Evolutionary conservation across 1,284 basidiomycete genomes (phyloP), one percentile per base, ranked within the genome.

Genomic region (Ceratobasidium sp.): DNA sequence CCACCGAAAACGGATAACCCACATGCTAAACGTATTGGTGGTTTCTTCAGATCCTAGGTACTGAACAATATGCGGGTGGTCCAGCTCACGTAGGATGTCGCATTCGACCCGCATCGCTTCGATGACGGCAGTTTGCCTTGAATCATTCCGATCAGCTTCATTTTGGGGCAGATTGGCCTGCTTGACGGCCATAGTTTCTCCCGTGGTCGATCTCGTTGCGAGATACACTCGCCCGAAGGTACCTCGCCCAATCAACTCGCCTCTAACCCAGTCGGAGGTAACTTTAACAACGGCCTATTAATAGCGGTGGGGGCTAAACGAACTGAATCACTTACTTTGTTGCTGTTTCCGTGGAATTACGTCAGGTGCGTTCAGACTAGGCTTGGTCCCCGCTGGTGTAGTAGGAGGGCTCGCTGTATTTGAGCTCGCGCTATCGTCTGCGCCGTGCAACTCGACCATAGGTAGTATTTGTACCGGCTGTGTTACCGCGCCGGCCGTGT

Each of bases 131-230:
- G 89, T 85, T 80, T 98, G 96, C 16, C 95, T 88, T 27, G 88
- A 86, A 80, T 98, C 96, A 79, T 90, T 91, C 81, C 92, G 92
- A 83, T 99, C 98, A 78, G 91, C 93, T 13, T 91, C 89, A 0
- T 95, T 97, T 63, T 90, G 89, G 0, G 97, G 96, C 74, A 97
- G 87, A 82, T 98, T 97, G 62, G 99, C 98, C 83, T 99, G 98
- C 83, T 99, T 99, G 78, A 99, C 98, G 8, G 98, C 98, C 79
- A 99, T 96, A 93, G 98, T 97, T 83, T 99, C 97, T 73, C 97
- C 96, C 0, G 96, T 98, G 0, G 95, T 97, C 16, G 94, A 95
- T 81, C 98, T 99, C 76, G 99, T 85, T n/a, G 95, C 98, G 63
- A 98, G 89, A 80, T 98, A 99, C 37, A 99, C 98, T 64, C 93